Base-by-base conservation (phyloP, 257 asterid genomes). In the Verbena officinalis region DNA sequence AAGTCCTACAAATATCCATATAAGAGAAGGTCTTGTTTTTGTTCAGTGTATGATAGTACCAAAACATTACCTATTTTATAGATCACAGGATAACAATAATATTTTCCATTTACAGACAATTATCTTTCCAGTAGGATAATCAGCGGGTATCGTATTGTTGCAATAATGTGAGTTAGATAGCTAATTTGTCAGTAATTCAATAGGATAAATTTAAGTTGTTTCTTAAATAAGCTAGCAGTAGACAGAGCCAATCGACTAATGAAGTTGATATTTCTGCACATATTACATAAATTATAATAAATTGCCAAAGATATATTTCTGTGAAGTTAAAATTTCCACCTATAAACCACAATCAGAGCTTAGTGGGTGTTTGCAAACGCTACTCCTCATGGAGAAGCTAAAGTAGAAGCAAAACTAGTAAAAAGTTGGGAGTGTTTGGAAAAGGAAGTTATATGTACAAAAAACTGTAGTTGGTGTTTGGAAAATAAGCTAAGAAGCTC, bases 1-100 rank as follows among this genome's bases (percentile, higher is more conserved):
- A 91, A 77, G 72, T 91, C 97, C 96, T 91, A 59, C 44, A 44
- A 57, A 38, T 23, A 57, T 27, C 44, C 39, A 63, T 24, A 20
- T 57, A 23, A 51, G 78, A 60, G 16, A 54, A 15, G 22, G 19
- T 56, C 7, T 34, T 53, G 17, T 62, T 24, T 17, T 33, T 17
- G 13, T 48, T 53, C 43, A 14, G 46, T 31, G 8, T 7, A 39
- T 20, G 30, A 19, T 34, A 36, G 57, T 61, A 59, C n/a, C n/a
- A 59, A 61, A 59, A 19, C 14, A 27, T 42, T 31, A 15, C 10
- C 45, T 59, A 24, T 22, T 46, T 42, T 38, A 8, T 24, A 11
- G n/a, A n/a, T n/a, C n/a, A 40, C 30, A 53, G 53, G 31, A 23
- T n/a, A 64, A 40, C n/a, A 23, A 17, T 17, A 46, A n/a, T n/a